A percentile compares a stretch with the other conserved stretches of the same genome.
Conservation (phyloP, 768 basidiomycete genomes). For the Daedalea quercina region DNA sequence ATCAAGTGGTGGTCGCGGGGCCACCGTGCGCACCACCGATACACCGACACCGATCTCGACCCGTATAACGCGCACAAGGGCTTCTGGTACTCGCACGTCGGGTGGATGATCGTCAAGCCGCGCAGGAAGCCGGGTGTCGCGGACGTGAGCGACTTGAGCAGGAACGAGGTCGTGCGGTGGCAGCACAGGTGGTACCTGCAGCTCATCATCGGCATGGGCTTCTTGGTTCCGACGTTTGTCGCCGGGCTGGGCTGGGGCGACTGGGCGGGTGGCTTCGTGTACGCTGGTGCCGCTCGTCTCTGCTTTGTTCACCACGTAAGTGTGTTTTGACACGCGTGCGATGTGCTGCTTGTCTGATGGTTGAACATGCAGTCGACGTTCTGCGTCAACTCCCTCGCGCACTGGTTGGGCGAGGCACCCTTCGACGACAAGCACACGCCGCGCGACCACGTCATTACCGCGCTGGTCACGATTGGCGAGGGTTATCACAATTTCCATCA, state of each 20-base stretch:
- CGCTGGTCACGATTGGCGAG: conserved; percentile 58
- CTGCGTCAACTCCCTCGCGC: conserved; percentile 54
- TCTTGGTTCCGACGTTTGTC: conserved; percentile 39
- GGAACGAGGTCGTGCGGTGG: conserved; percentile 42
- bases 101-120: conserved; percentile 50
- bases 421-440: conserved; percentile 53
- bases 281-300: conserved; percentile 40
- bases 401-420: conserved; percentile 48
- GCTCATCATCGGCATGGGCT: conserved; percentile 37
- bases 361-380: conserved; percentile 37
- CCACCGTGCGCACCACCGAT: conserved; percentile 47
- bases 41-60: conserved; percentile 52
- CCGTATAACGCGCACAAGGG: conserved; percentile 50
- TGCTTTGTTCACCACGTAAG: conserved; percentile 46
- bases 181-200: conserved; percentile 43
- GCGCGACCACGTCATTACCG: conserved; percentile 41
- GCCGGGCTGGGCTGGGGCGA: conserved; percentile 48
- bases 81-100: conserved; percentile 41
- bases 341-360: background rate
- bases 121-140: conserved; percentile 39
- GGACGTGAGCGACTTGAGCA: conserved; percentile 42
- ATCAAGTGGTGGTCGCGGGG: conserved; percentile 51
- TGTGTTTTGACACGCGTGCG: background rate
- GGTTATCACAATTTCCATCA: conserved; percentile 80
- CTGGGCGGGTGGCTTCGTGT: conserved; percentile 47